Evolutionary conservation across 208 protist genomes (phyloP).

Genomic region (Entamoeba dispar): DNA sequence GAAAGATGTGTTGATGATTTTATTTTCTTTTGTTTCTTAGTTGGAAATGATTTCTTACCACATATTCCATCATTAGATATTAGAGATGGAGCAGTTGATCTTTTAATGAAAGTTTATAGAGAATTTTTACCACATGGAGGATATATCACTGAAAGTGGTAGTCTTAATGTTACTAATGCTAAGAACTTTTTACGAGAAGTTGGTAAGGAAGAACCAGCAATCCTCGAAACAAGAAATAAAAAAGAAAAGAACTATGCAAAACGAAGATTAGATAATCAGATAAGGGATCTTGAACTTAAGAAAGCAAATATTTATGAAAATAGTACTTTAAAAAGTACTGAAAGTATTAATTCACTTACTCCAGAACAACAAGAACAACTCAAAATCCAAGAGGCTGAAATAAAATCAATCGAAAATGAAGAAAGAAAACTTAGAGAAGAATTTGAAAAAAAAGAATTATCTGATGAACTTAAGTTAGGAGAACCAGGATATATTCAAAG

Average conservation of each 20-base stretch:
- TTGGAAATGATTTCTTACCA: constrained; percentile 25
- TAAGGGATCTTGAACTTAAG: no score
- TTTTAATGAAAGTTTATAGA: constrained; percentile 50
- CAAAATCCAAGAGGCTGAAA: no score
- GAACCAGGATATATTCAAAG: constrained; percentile 48
- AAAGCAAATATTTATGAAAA: no score
- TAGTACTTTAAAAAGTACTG: no score
- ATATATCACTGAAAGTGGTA: constrained; percentile 22
- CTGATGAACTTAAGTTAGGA: constrained; percentile 33
- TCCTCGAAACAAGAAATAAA: constrained; percentile 8
- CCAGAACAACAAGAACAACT: no score
- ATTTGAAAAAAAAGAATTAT: constrained; percentile 15
- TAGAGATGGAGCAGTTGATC: constrained; percentile 69
- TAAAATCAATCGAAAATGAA: background rate
- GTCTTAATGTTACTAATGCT: constrained; percentile 37
- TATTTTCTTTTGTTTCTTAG: constrained; percentile 19
- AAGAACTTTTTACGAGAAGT: constrained; percentile 4
- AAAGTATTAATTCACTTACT: no score
- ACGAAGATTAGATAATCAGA: background rate
- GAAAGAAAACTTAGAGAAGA: constrained; percentile 3
- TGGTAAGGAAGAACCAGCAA: background rate
- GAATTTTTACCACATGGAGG: constrained; percentile 47
- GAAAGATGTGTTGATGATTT: constrained; percentile 17
- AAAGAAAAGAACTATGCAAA: constrained; percentile 5
- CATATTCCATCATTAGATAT: constrained; percentile 1